Evolutionary conservation across 306 rosid genomes (phyloP), one percentile per base, ranked within the genome.

Genomic region (Fragaria ananassa): DNA sequence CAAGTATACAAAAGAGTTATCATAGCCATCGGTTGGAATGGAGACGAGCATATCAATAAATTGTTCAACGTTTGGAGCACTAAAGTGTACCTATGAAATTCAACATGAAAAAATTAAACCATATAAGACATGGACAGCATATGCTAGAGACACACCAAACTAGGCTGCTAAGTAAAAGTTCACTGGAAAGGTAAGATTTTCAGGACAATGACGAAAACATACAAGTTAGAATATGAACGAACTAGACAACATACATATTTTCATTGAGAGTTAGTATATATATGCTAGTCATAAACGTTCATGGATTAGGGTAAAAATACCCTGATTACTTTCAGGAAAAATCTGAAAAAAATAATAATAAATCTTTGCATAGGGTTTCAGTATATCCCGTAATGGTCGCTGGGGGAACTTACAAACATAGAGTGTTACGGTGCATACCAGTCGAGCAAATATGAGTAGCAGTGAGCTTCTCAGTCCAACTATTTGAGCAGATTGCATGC

Each of bases 401-500:
- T 29, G 47, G 23, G 4, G 63, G 42, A 60, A 39, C 62, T 63
- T 31, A 51, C 37, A 54, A 34, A 81, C 68, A 57, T 62, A n/a
- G 72, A 80, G 37, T 25, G 74, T 46, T 64, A 45, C 64, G 61
- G 46, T 37, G 70, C 71, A 77, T 88, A 92, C 98, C 96, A 95
- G 71, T 85, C 97, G 86, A 15, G 98, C 96, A 81, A 95, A 88
- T 84, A 90, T 91, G 57, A 92, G 89, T 63, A 95, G 80, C 89
- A 95, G 80, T n/a, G 98, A 95, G 85, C 95, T 86, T 83, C 81
- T 85, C 86, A 95, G 66, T 72, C 89, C 81, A 51, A 83, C 83
- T 70, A 87, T 92, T 85, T 90, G 86, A 81, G 89, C 91, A 80
- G 98, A 88, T 81, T 86, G 93, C 97, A 95, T 86, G 29, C 97